phyloP scores from a whole-genome alignment of 2,329 filamentous ascomycete genomes.

The Botrytis tulipae region DNA sequence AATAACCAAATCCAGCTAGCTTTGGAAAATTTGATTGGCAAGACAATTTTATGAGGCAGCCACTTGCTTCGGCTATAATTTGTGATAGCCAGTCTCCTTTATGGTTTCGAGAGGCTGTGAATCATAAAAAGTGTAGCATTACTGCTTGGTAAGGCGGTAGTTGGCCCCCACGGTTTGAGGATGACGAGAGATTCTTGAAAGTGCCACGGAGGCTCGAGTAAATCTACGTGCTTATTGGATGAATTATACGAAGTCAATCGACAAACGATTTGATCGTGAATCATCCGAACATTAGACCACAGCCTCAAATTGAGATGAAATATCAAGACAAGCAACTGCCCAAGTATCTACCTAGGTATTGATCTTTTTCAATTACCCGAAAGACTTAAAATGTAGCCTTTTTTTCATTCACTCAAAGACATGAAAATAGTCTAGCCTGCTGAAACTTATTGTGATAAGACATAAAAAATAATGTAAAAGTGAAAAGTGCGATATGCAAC shows the following conservation, averaged over 20 bases:
- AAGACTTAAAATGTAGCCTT: not conserved
- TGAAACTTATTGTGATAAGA: not conserved
- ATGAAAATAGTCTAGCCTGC: accelerated
- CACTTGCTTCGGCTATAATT: not conserved
- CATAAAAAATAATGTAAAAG: not conserved
- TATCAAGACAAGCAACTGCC: not conserved
- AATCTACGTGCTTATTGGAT: not conserved
- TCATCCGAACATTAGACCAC: not conserved
- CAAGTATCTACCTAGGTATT: too few relatives aligned
- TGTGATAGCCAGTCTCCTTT: not conserved
- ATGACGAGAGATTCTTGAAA: not conserved
- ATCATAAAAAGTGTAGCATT: not conserved
- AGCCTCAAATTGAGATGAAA: too few relatives aligned
- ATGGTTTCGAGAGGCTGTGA: not conserved
- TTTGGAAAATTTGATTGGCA: not conserved
- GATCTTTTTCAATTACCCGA: not conserved
- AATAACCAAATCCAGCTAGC: not conserved
- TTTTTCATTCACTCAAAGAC: not conserved
- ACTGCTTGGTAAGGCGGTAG: not conserved
- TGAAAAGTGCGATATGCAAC: not conserved
- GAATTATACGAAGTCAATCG: not conserved
- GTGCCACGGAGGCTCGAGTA: not conserved
- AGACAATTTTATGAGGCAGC: not conserved
- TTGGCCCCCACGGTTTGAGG: not conserved
- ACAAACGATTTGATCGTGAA: not conserved